A percentile compares a stretch with the other conserved stretches of the same genome.
Conservation (phyloP, 176 grass and related monocot genomes). For the Urochloa ruziziensis region DNA sequence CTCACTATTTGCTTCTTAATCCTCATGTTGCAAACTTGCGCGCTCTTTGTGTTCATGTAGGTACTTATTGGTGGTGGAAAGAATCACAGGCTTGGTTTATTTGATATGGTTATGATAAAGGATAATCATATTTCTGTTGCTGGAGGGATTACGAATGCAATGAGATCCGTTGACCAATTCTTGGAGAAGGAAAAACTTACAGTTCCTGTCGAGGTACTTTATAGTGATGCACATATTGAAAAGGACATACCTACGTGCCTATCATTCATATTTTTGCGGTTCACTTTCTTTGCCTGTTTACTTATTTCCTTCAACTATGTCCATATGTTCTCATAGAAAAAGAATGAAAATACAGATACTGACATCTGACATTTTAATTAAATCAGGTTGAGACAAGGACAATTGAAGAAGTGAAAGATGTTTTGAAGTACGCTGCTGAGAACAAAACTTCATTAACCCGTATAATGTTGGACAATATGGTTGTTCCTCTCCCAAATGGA, state of each 20-base stretch:
- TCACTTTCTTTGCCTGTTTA: background rate
- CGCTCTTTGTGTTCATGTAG: slow-evolving; percentile 28
- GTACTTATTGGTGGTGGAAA: slow-evolving; percentile 95
- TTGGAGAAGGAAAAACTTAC: slow-evolving; percentile 61
- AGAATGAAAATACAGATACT: background rate
- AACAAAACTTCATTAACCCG: slow-evolving; percentile 76
- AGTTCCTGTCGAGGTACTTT: slow-evolving; percentile 86
- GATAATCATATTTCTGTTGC: slow-evolving; percentile 99
- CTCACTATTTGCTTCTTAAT: background rate
- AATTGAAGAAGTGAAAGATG: slow-evolving; percentile 75
- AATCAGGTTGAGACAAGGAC: slow-evolving; percentile 94
- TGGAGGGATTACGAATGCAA: slow-evolving; percentile 75
- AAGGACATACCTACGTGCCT: background rate
- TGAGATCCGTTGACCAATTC: slow-evolving; percentile 82
- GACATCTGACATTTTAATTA: background rate
- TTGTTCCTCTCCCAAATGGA: slow-evolving; percentile 67
- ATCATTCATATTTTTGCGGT: background rate
- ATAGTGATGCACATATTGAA: background rate
- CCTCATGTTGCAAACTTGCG: background rate
- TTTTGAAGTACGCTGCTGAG: slow-evolving; percentile 65
- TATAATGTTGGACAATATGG: slow-evolving; percentile 99
- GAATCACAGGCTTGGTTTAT: slow-evolving; percentile 94
- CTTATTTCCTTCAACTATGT: background rate
- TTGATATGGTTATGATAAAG: slow-evolving; percentile 99
- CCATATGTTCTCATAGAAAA: background rate